Conservation (phyloP, 768 basidiomycete species). For the Infundibulicybe gibba region DNA sequence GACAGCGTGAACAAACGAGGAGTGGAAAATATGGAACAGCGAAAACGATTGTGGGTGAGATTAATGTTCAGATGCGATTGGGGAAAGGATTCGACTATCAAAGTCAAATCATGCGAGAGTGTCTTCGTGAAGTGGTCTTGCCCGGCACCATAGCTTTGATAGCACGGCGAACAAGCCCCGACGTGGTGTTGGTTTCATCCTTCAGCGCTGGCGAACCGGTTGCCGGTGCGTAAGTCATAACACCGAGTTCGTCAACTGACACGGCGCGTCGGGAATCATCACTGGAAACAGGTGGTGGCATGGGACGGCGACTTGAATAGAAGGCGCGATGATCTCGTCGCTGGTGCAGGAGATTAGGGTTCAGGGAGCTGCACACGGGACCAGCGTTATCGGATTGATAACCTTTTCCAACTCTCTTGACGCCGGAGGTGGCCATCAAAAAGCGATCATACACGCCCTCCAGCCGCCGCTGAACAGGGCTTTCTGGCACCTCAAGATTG, state of each 20-base stretch:
- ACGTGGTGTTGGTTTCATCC: conserved; percentile 47
- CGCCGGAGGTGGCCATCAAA: conserved; percentile 77
- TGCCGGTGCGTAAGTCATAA: conserved; percentile 34
- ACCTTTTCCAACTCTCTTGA: conserved; percentile 76
- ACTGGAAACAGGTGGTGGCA: conserved; percentile 74
- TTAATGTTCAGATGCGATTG: not conserved
- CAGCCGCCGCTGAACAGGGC: conserved; percentile 55
- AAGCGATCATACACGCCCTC: conserved; percentile 82
- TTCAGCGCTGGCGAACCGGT: conserved; percentile 23
- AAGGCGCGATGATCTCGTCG: conserved; percentile 40
- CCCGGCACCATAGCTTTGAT: conserved; percentile 75
- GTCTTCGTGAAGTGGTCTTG: conserved; percentile 48
- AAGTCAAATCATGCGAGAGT: conserved; percentile 37
- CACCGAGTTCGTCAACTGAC: conserved; percentile 66
- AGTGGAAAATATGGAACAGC: too few relatives aligned
- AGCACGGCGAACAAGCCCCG: conserved; percentile 62
- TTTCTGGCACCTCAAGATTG: conserved; percentile 35
- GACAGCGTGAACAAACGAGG: too few relatives aligned
- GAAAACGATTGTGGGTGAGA: too few relatives aligned
- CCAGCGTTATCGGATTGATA: conserved; percentile 70
- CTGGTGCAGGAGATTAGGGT: conserved; percentile 9
- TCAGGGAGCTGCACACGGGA: conserved; percentile 32
- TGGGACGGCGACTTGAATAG: conserved; percentile 44
- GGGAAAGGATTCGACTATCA: not conserved
- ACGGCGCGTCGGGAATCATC: conserved; percentile 47